phyloP scores from a whole-genome alignment of 768 basidiomycete genomes.

The Hirschioporus abietinus region DNA sequence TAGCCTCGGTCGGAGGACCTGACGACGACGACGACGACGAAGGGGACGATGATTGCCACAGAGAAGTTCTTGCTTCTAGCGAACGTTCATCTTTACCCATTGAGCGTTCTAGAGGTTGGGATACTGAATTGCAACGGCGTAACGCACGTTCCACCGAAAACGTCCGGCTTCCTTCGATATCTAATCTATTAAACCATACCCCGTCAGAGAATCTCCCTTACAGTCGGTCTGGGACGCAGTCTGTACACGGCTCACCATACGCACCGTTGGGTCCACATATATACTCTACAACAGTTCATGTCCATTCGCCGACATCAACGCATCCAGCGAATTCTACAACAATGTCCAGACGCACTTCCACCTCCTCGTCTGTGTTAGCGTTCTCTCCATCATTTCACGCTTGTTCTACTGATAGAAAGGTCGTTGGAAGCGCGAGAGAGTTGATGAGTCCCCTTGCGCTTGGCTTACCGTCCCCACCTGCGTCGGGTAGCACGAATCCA shows the following conservation, averaged over 20 bases:
- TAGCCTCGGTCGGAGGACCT: slow-evolving; percentile 10
- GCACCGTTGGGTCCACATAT: not conserved
- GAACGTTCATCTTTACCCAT: not conserved
- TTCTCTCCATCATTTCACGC: slow-evolving; percentile 6
- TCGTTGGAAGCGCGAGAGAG: not conserved
- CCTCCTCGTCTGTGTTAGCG: slow-evolving; percentile 3
- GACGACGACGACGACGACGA: not conserved
- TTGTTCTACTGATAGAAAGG: slow-evolving; percentile 1
- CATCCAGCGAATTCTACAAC: slow-evolving; percentile 2
- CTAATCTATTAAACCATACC: slow-evolving; percentile 4
- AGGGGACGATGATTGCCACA: not conserved
- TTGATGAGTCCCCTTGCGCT: slow-evolving; percentile 7
- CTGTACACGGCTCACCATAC: not conserved
- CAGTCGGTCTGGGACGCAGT: not conserved
- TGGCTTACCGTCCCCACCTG: not conserved
- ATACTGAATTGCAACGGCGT: not conserved
- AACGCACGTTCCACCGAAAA: not conserved
- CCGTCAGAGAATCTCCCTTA: not conserved
- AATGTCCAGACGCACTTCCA: not conserved
- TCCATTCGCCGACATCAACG: slow-evolving; percentile 4
- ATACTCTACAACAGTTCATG: not conserved
- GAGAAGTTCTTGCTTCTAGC: not conserved
- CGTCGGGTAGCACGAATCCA: not conserved
- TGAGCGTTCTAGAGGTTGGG: not conserved
- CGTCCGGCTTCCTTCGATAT: slow-evolving; percentile 12